Base-by-base conservation (phyloP, 148 eudicot genomes). In the Rhododendron molle region DNA sequence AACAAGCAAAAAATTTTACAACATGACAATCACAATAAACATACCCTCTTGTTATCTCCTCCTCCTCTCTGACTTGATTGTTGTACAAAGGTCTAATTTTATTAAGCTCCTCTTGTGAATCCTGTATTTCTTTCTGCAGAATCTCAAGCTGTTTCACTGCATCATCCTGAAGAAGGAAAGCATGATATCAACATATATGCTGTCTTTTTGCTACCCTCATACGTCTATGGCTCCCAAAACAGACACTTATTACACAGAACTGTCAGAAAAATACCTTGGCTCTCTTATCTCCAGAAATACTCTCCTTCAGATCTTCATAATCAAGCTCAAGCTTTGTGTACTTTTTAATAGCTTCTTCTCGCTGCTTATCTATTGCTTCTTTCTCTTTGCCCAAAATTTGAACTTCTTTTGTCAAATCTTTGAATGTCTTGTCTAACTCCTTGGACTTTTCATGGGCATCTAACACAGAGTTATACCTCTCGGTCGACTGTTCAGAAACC, bases 321-420 rank as follows among this genome's bases (percentile, higher is more conserved):
- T 97, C 99, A 91, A 94, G 98, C 90, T 95, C 99, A 82, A 95
- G 89, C 82, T 95, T 90, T 83, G 97, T 93, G 85, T 88, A 94
- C 88, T 85, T 95, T 85, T 92, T 89, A 72, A 97, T 95, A 26
- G 96, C 98, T 82, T 88, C 93, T 85, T 89, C 89, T 82, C 93
- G 90, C 74, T 89, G 94, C 81, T 93, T 91, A 92, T 95, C 98
- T 77, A 90, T 84, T 62, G 90, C 90, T 76, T 91, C 96, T 89
- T 94, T 97, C 92, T 97, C 98, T 92, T 90, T 93, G 89, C 84
- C 91, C 77, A 94, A 89, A 82, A 87, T 88, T 90, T 95, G 98
- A 83, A 88, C 91, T 92, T 95, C 98, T 94, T 92, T 94, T 36
- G 92, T 87, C 85, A 97, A 91, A 90, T 94, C 94, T 90, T 97